These are phyloP conservation scores for Pseudonectria buxi DNA, from an alignment of 2,329 filamentous ascomycete species.

Conservation along the genomic window DNA sequence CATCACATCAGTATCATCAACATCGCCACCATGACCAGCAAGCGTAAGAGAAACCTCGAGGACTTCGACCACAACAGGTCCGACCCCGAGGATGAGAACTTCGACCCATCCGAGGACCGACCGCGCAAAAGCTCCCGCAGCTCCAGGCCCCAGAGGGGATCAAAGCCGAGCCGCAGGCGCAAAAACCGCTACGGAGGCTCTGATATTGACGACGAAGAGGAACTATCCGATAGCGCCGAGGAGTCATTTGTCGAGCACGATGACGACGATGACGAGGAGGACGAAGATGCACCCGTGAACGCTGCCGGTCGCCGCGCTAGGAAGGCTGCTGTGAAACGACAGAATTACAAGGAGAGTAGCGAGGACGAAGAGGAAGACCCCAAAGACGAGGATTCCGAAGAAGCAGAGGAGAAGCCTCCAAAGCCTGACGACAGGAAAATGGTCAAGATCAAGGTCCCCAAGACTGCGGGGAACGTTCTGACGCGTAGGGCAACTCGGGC, in stretches of 20 bases:
- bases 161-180: conserved; percentile 29
- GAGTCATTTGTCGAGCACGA: conserved; percentile 41
- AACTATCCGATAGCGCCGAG: conserved; percentile 46
- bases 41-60: conserved; percentile 52
- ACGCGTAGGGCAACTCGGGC: conserved; percentile 46
- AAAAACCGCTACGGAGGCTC: conserved; percentile 47
- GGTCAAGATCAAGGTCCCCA: conserved; percentile 39
- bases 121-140: conserved; percentile 38
- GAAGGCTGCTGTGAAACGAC: conserved; percentile 37
- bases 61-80: conserved; percentile 61
- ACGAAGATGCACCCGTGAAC: conserved; percentile 36
- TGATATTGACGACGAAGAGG: conserved; percentile 54
- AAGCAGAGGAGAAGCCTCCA: conserved; percentile 19
- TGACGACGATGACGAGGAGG: conserved; percentile 37
- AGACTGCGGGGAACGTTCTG: conserved; percentile 16
- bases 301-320: conserved; percentile 43
- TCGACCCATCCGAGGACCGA: conserved; percentile 46
- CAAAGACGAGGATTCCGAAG: conserved; percentile 22
- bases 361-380: conserved; percentile 33
- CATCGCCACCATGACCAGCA: conserved; percentile 30
- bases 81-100: conserved; percentile 60
- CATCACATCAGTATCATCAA: not conserved
- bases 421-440: conserved; percentile 29
- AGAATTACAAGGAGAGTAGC: conserved; percentile 42
- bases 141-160: conserved; percentile 31